Conservation (phyloP, 2,329 filamentous ascomycete species). For the Colletotrichum simmondsii region DNA sequence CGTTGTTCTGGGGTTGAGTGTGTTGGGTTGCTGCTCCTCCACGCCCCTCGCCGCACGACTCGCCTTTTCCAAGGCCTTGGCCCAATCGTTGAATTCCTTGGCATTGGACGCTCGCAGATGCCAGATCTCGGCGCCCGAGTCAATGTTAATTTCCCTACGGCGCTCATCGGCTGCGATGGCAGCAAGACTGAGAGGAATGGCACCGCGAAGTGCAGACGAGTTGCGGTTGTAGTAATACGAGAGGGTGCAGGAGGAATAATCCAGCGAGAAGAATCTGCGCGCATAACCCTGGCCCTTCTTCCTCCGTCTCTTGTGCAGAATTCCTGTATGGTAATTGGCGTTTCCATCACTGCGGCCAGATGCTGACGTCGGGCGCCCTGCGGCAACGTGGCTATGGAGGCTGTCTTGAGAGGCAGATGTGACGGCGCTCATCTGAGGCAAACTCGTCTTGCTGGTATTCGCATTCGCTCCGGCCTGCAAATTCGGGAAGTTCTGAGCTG, state of each 20-base stretch:
- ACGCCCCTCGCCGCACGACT: slow-evolving; percentile 72
- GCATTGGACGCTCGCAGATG: slow-evolving; percentile 86
- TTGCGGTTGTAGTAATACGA: slow-evolving; percentile 97
- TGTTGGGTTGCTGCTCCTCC: slow-evolving; percentile 39
- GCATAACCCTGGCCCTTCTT: slow-evolving; percentile 96
- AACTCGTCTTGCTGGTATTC: slow-evolving; percentile 58
- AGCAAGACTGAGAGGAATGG: slow-evolving; percentile 90
- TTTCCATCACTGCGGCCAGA: slow-evolving; percentile 63
- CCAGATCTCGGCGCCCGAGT: slow-evolving; percentile 97
- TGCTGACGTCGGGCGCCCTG: slow-evolving; percentile 59
- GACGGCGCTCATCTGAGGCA: slow-evolving; percentile 57
- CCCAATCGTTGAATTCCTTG: slow-evolving; percentile 91
- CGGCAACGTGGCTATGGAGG: slow-evolving; percentile 61
- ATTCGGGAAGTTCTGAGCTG: slow-evolving; percentile 72
- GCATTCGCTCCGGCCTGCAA: slow-evolving; percentile 51
- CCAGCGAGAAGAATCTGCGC: slow-evolving; percentile 92
- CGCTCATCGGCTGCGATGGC: slow-evolving; percentile 91
- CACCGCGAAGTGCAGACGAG: slow-evolving; percentile 89
- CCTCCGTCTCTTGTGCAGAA: slow-evolving; percentile 87
- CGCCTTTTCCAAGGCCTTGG: slow-evolving; percentile 83
- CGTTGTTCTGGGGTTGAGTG: slow-evolving; percentile 35
- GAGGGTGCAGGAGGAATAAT: slow-evolving; percentile 92
- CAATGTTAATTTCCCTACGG: slow-evolving; percentile 91
- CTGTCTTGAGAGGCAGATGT: slow-evolving; percentile 70
- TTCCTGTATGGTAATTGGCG: slow-evolving; percentile 80